A percentile compares a stretch with the other conserved stretches of the same genome.
phyloP scores from a whole-genome alignment of 2,329 filamentous ascomycete genomes.

The Clarireedia paspali region DNA sequence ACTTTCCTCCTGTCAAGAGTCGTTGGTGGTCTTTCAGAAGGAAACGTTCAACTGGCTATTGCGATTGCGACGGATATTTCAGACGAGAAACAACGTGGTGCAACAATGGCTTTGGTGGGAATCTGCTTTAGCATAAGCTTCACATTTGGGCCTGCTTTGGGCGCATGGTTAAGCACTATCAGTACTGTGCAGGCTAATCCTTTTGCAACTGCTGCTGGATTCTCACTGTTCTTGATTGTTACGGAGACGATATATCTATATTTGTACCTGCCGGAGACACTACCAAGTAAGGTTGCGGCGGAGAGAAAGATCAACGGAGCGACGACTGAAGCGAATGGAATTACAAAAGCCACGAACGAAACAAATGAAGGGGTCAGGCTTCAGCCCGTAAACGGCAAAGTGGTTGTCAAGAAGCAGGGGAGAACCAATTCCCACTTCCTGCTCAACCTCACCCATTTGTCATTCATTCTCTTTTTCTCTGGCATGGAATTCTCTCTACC shows the following conservation, averaged over 20 bases:
- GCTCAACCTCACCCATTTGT: slow-evolving; percentile 78
- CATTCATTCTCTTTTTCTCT: slow-evolving; percentile 93
- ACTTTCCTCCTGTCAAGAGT: slow-evolving; percentile 92
- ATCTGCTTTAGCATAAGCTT: slow-evolving; percentile 97
- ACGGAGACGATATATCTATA: slow-evolving; percentile 86
- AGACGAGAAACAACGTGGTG: slow-evolving; percentile 72
- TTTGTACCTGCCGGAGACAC: slow-evolving; percentile 75
- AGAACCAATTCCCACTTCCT: slow-evolving; percentile 73
- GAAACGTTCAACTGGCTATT: slow-evolving; percentile 92
- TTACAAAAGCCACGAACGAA: background rate
- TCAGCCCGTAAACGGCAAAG: slow-evolving; percentile 23
- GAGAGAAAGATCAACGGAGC: slow-evolving; percentile 20
- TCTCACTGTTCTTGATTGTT: slow-evolving; percentile 78
- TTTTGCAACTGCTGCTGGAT: slow-evolving; percentile 85
- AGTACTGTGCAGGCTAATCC: slow-evolving; percentile 78
- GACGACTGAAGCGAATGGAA: slow-evolving; percentile 16
- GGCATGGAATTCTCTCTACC: slow-evolving; percentile 97
- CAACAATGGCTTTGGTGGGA: slow-evolving; percentile 93
- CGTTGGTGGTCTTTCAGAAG: slow-evolving; percentile 89
- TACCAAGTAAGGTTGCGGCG: slow-evolving; percentile 48
- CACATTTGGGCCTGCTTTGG: slow-evolving; percentile 88
- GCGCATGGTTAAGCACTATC: slow-evolving; percentile 75
- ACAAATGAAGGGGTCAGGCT: slow-evolving; percentile 13
- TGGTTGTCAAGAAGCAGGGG: slow-evolving; percentile 17
- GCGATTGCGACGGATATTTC: slow-evolving; percentile 96